A percentile compares a stretch with the other conserved stretches of the same genome.
Conservation (phyloP, 192 early-diverging fungal genomes). For the Pilobolus umbonatus region DNA sequence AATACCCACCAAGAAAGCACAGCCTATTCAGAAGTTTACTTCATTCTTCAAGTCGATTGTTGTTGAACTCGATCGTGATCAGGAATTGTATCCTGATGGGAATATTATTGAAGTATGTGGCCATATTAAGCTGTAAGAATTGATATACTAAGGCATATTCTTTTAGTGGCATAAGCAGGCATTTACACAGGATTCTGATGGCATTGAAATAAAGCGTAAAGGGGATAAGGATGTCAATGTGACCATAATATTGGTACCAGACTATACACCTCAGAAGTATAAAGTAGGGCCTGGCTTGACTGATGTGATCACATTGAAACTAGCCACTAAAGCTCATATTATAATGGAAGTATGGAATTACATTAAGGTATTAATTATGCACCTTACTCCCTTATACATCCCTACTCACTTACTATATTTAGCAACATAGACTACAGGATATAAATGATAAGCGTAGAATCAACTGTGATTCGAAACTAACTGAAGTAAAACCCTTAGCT, state of each 20-base stretch:
- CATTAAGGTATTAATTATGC: conserved; percentile 67
- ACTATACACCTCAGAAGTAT: conserved; percentile 75
- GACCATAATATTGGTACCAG: conserved; percentile 76
- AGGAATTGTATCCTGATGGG: conserved; percentile 69
- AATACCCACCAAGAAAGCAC: conserved; percentile 56
- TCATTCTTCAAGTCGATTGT: conserved; percentile 79
- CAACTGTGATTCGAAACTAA: conserved; percentile 73
- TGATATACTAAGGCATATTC: too few relatives aligned
- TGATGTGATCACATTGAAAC: conserved; percentile 71
- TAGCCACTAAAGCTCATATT: conserved; percentile 67
- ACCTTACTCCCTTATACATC: conserved; percentile 15
- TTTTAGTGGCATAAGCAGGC: conserved; percentile 49
- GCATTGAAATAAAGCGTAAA: conserved; percentile 89
- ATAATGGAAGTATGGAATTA: conserved; percentile 95
- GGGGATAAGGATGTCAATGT: conserved; percentile 81
- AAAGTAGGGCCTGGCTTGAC: conserved; percentile 72
- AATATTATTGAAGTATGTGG: conserved; percentile 53
- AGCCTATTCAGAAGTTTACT: conserved; percentile 75
- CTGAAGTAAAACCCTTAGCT: conserved; percentile 33
- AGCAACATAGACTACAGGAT: conserved; percentile 88
- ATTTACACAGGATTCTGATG: conserved; percentile 59
- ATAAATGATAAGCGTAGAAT: conserved; percentile 83
- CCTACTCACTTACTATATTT: neutral
- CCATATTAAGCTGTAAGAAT: too few relatives aligned
- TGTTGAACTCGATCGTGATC: conserved; percentile 81